These are phyloP conservation scores for Mycothermus thermophilus DNA, from an alignment of 495 filamentous ascomycete species.

Conservation along the genomic window DNA sequence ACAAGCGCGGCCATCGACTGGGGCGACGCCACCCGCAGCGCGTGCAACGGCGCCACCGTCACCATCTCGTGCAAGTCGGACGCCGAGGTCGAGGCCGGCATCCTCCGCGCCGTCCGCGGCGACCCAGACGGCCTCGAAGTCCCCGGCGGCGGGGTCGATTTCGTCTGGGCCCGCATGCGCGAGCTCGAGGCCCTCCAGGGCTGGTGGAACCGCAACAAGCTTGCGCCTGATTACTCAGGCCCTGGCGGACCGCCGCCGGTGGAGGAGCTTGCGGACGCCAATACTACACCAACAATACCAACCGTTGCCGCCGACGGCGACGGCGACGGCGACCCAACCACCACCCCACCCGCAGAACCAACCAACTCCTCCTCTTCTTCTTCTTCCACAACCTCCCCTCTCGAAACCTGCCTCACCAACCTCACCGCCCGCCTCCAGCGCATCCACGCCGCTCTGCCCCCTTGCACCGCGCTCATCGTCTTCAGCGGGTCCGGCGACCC, in stretches of 20 bases:
- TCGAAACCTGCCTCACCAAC: slow-evolving; percentile 35
- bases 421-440: slow-evolving; percentile 43
- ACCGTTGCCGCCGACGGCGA: too few species aligned
- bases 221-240: slow-evolving; percentile 9
- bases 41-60: slow-evolving; percentile 56
- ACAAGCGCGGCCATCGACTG: slow-evolving; percentile 79
- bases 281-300: too few species aligned
- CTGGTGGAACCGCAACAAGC: slow-evolving; percentile 58
- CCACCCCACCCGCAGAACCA: slow-evolving; percentile 2
- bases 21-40: slow-evolving; percentile 62
- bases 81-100: slow-evolving; percentile 54
- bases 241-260: too few species aligned
- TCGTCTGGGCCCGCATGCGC: slow-evolving; percentile 78
- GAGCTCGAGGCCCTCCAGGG: slow-evolving; percentile 70
- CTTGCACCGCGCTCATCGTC: slow-evolving; percentile 75
- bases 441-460: slow-evolving; percentile 63
- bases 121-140: slow-evolving; percentile 48
- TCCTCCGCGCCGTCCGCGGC: slow-evolving; percentile 55
- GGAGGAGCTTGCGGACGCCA: too few species aligned
- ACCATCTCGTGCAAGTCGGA: slow-evolving; percentile 63
- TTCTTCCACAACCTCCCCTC: slow-evolving; percentile 27
- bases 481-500: slow-evolving; percentile 85
- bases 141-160: slow-evolving; percentile 61
- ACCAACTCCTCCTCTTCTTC: slow-evolving; percentile 1
- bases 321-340: slow-evolving; percentile 7